Conservation (phyloP, 2,329 filamentous ascomycete genomes). For the Escovopsis sp. region DNA sequence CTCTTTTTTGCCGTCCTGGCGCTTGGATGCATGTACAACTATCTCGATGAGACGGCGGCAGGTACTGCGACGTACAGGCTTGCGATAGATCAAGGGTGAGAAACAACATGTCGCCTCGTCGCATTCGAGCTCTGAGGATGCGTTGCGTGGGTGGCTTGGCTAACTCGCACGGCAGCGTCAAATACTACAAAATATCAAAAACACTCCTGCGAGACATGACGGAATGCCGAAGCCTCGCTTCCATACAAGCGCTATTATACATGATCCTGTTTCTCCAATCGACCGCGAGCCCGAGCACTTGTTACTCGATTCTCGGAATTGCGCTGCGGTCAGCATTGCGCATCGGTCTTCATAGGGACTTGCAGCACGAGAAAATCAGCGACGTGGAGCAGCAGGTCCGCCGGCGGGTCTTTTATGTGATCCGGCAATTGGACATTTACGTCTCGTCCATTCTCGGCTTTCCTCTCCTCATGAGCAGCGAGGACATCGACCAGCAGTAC, state of each 20-base stretch:
- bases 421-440: constrained; percentile 57
- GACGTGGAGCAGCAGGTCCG: constrained; percentile 50
- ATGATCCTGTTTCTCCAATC: constrained; percentile 72
- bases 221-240: constrained; percentile 58
- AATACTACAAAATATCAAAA: constrained; percentile 58
- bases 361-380: constrained; percentile 47
- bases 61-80: constrained; percentile 32
- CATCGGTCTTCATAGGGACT: constrained; percentile 62
- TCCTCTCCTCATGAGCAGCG: constrained; percentile 45
- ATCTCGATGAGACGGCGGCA: constrained; percentile 38
- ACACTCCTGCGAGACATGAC: constrained; percentile 50
- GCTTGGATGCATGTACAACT: constrained; percentile 57
- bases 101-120: no score
- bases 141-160: neutral
- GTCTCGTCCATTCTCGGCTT: constrained; percentile 54
- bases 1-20: constrained; percentile 57
- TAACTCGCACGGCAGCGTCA: constrained; percentile 35
- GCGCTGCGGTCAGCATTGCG: constrained; percentile 61
- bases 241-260: constrained; percentile 62
- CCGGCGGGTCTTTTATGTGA: constrained; percentile 51
- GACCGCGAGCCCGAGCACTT: constrained; percentile 63
- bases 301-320: constrained; percentile 68
- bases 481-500: constrained; percentile 53
- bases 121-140: neutral
- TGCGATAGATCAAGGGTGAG: constrained; percentile 42